Percentiles rank a stretch among this genome's conserved stretches.
Evolutionary conservation across 257 asterid species (phyloP).

Genomic region (Apocynum venetum): DNA sequence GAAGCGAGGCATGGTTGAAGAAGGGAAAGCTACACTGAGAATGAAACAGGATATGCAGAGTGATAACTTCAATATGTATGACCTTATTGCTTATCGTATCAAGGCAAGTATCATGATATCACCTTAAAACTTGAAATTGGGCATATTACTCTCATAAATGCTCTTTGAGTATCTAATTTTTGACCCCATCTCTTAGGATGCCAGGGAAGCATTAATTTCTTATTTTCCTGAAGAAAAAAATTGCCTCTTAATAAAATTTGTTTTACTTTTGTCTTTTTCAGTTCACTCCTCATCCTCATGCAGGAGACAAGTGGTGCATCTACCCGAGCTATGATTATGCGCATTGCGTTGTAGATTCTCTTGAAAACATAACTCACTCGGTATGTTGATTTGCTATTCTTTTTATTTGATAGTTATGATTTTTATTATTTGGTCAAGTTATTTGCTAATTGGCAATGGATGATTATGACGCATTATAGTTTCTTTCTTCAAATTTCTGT

Average conservation of each 20-base stretch:
- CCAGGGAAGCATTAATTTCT: background rate
- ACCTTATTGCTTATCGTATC: conserved; percentile 91
- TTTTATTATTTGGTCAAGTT: too few relatives aligned
- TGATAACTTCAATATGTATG: conserved; percentile 91
- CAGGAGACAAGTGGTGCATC: conserved; percentile 98
- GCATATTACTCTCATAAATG: background rate
- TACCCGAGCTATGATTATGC: conserved; percentile 97
- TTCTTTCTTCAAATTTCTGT: background rate
- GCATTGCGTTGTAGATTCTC: conserved; percentile 94
- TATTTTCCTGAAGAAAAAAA: background rate
- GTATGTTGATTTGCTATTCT: conserved; percentile 38
- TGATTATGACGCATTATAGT: background rate
- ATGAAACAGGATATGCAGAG: conserved; percentile 99
- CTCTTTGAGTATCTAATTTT: background rate
- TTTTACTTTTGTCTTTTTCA: conserved; percentile 34
- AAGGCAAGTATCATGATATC: conserved; percentile 49
- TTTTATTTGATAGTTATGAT: background rate
- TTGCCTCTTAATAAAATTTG: conserved; percentile 15
- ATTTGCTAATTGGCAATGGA: background rate
- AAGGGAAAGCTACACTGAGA: conserved; percentile 90
- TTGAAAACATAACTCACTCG: conserved; percentile 91
- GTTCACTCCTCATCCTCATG: conserved; percentile 98
- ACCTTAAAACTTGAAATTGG: conserved; percentile 6
- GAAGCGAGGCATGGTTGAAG: conserved; percentile 76
- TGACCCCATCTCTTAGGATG: background rate